Evolutionary conservation across 305 asterid genomes (phyloP), one percentile per base, ranked within the genome.

Genomic region (Fraxinus xanthoxyloides): DNA sequence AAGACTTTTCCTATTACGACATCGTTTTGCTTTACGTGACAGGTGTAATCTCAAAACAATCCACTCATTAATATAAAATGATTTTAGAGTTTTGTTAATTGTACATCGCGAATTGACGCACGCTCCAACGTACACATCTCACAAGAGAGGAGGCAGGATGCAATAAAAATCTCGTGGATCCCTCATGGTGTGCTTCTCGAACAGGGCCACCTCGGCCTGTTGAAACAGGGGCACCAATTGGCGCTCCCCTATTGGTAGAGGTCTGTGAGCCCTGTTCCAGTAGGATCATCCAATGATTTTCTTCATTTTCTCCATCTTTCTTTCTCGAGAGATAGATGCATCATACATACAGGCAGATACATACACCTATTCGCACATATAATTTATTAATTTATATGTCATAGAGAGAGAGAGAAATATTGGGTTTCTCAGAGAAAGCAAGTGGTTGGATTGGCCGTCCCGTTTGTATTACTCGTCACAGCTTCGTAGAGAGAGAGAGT

Each of bases 381-480:
- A 26, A 40, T 40, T 40, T 40, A 40, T 40, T 40, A 40, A 40
- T 40, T 40, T 77, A 15, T 19, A 69, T 85, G 28, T 72, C 31
- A 23, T 51, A 75, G 82, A 80, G 84, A 77, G 80, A 77, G 80
- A 82, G 77, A 76, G 2, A 30, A 77, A 51, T 10, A 32, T 63
- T 72, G 84, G 63, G 61, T 32, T 59, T 76, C 89, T 82, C 86
- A 84, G 89, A 82, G 90, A 81, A 77, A 78, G 82, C 78, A 86
- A 75, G 81, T 34, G 81, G 70, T 75, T 83, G 88, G 79, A 85
- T 85, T 85, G 85, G 65, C 88, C 86, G 88, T 79, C 85, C 75
- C 56, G 48, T 74, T 83, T 78, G 72, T 30, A 75, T 77, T 74
- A 80, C 69, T 87, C 79, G 63, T 83, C 86, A 5, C 81, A 74